A percentile compares a stretch with the other conserved stretches of the same genome.
Conservation (phyloP, 2,329 filamentous ascomycete genomes). For the Phyllachora maydis region DNA sequence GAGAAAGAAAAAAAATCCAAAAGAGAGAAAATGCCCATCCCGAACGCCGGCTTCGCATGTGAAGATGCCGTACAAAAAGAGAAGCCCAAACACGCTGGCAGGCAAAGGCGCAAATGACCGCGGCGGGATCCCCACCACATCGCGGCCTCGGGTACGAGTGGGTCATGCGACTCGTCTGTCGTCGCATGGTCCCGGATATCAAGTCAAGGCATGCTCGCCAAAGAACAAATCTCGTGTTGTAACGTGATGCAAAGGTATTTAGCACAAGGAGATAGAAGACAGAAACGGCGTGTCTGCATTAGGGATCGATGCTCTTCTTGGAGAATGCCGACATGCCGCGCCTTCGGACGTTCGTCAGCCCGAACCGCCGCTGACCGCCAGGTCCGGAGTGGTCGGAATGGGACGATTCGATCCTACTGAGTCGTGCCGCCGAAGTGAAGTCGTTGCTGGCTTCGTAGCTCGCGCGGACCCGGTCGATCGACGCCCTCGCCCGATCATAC, state of each 20-base stretch:
- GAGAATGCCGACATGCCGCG: constrained; percentile 9
- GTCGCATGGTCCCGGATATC: neutral
- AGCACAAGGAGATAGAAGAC: no score
- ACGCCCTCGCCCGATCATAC: constrained; percentile 71
- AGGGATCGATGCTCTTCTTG: constrained; percentile 9
- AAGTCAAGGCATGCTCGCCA: neutral
- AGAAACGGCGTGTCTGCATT: no score
- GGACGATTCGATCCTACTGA: constrained; percentile 65
- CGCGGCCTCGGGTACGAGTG: no score
- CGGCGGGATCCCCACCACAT: no score
- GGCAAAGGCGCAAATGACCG: neutral
- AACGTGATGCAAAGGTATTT: no score
- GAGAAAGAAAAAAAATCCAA: constrained; percentile 1
- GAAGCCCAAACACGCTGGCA: neutral
- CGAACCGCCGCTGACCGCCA: constrained; percentile 7
- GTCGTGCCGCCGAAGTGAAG: constrained; percentile 73
- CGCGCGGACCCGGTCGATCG: constrained; percentile 66
- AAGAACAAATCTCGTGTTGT: neutral
- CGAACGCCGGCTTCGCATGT: constrained; percentile 1
- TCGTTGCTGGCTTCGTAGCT: constrained; percentile 80
- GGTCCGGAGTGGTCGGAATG: constrained; percentile 24
- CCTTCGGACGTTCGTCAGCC: constrained; percentile 8
- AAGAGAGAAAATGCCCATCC: constrained; percentile 4
- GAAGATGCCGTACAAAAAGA: neutral
- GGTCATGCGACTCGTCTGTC: constrained; percentile 2